Conservation (phyloP, 352 stramenopile genomes). For the Globisporangium irregulare region DNA sequence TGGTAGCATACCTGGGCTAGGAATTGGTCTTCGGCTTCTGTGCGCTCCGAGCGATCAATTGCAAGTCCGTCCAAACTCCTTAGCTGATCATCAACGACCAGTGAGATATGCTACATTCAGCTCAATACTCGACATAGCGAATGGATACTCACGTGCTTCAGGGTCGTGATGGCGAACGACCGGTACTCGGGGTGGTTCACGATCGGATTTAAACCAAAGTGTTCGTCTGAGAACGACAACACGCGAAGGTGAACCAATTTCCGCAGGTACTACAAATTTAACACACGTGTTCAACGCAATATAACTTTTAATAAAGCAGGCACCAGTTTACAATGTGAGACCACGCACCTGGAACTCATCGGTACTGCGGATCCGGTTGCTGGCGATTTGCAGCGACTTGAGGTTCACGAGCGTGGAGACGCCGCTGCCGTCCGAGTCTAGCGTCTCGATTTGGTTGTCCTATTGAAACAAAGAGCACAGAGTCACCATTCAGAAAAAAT, state of each 20-base stretch:
- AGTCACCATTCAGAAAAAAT: neutral
- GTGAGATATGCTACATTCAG: neutral
- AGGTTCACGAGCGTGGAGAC: conserved; percentile 70
- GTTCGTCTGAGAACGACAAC: conserved; percentile 68
- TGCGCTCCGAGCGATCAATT: conserved; percentile 39
- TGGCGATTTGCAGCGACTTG: conserved; percentile 60
- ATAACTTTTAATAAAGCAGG: neutral
- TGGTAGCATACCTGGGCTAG: conserved; percentile 31
- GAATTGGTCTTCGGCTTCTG: conserved; percentile 42
- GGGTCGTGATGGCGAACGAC: conserved; percentile 49
- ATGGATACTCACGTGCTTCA: conserved; percentile 49
- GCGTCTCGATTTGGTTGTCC: conserved; percentile 63
- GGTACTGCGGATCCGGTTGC: conserved; percentile 72
- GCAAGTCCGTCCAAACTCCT: conserved; percentile 42
- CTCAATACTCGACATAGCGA: neutral
- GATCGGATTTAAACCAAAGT: conserved; percentile 85
- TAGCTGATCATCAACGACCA: conserved; percentile 25
- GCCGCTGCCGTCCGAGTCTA: conserved; percentile 31
- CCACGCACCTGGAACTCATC: conserved; percentile 50
- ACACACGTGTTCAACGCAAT: neutral
- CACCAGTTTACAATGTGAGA: neutral
- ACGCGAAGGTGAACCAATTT: conserved; percentile 53
- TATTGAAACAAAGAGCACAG: conserved; percentile 8
- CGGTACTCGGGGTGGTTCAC: conserved; percentile 69
- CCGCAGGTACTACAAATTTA: conserved; percentile 33